Conservation (phyloP, 1,284 basidiomycete species). For the Irpex rosettiformis region DNA sequence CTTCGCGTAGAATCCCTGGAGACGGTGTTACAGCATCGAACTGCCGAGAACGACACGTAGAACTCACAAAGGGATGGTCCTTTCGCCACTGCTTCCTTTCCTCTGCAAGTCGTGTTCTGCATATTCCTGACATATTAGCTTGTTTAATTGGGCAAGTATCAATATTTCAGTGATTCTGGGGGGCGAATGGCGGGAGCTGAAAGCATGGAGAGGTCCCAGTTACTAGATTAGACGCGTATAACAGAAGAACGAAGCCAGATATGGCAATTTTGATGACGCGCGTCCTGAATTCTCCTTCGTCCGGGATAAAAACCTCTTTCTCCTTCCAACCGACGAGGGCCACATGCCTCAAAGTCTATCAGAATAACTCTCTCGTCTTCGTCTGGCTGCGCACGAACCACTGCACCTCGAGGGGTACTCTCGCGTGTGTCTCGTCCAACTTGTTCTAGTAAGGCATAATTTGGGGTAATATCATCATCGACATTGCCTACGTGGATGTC, state of each 20-base stretch:
- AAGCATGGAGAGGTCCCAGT: not conserved
- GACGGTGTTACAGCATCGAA: conserved; percentile 9
- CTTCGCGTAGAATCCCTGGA: conserved; percentile 94
- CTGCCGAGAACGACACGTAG: conserved; percentile 6
- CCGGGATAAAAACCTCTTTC: not conserved
- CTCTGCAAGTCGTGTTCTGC: conserved; percentile 85
- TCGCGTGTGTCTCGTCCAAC: not conserved
- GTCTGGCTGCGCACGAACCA: not conserved
- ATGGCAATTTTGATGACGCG: not conserved
- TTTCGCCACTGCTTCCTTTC: conserved; percentile 99
- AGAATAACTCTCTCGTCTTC: not conserved
- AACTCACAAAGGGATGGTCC: conserved; percentile 94
- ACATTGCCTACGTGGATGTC: not conserved
- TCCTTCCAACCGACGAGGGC: not conserved
- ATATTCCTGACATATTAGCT: conserved; percentile 72
- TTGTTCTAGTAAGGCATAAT: not conserved
- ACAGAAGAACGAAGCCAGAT: not conserved
- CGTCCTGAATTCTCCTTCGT: not conserved
- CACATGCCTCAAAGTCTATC: not conserved
- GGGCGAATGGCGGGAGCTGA: not conserved
- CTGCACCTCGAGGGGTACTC: not conserved
- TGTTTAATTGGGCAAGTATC: too few species aligned
- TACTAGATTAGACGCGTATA: not conserved
- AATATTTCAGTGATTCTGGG: not conserved
- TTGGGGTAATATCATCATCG: not conserved